These are phyloP conservation scores for Bruguiera gymnorhiza DNA, from an alignment of 345 rosid species.

Conservation along the genomic window DNA sequence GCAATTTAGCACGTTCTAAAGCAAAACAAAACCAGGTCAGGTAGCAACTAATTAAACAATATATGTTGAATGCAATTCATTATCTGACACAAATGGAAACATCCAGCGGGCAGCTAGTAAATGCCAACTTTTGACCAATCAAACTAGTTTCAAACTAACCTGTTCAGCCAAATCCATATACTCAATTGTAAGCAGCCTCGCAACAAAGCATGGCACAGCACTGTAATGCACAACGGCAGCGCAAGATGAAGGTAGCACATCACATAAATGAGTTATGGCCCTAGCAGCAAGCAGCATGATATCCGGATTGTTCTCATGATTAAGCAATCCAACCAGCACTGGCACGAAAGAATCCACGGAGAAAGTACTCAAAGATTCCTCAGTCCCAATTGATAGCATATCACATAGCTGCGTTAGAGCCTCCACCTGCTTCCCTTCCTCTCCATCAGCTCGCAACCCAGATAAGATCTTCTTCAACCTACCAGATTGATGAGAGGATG, in stretches of 20 bases:
- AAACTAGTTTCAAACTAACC: slow-evolving; percentile 38
- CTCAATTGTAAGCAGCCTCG: slow-evolving; percentile 92
- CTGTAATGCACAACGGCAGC: slow-evolving; percentile 98
- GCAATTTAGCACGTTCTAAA: background rate
- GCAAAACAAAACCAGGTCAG: background rate
- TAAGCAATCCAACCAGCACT: slow-evolving; percentile 83
- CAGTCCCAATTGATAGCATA: slow-evolving; percentile 95
- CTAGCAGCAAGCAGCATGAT: slow-evolving; percentile 98
- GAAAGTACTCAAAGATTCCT: slow-evolving; percentile 89
- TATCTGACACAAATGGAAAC: too few species aligned
- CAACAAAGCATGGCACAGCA: slow-evolving; percentile 85
- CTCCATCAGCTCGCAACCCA: slow-evolving; percentile 90
- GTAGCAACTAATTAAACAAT: background rate
- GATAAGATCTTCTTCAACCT: slow-evolving; percentile 88
- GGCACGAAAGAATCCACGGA: slow-evolving; percentile 98
- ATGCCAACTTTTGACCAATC: background rate
- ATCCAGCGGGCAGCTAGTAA: too few species aligned
- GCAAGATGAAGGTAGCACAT: slow-evolving; percentile 94
- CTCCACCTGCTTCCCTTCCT: slow-evolving; percentile 98
- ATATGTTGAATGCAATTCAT: background rate
- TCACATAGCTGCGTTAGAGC: slow-evolving; percentile 96
- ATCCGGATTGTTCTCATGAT: slow-evolving; percentile 94
- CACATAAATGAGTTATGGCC: slow-evolving; percentile 95
- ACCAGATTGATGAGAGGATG: slow-evolving; percentile 79
- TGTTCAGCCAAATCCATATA: slow-evolving; percentile 99